Percentiles rank a stretch among this genome's conserved stretches.
Conservation (phyloP, 2,329 filamentous ascomycete genomes). For the Sarocladium oryzae region DNA sequence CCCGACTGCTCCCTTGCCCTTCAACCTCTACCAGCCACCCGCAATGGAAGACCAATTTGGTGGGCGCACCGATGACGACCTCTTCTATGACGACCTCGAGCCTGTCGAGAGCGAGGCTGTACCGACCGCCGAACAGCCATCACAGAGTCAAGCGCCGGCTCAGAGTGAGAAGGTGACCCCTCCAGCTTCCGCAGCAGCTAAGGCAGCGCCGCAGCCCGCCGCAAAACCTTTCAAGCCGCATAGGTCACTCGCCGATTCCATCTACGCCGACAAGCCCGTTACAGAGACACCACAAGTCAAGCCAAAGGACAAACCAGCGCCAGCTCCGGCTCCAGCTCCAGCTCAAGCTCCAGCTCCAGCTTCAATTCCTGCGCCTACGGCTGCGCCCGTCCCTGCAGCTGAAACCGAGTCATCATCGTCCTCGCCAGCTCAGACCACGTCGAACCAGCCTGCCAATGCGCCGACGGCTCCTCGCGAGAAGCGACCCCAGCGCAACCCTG, state of each 20-base stretch:
- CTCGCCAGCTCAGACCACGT: constrained; percentile 14
- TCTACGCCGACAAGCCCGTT: constrained; percentile 26
- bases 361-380: too few species aligned
- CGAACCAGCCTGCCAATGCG: constrained; percentile 23
- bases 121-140: constrained; percentile 13
- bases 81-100: constrained; percentile 58
- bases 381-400: background rate
- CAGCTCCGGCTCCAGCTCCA: too few species aligned
- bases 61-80: constrained; percentile 54
- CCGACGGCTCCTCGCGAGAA: constrained; percentile 21
- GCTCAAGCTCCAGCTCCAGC: too few species aligned
- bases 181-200: constrained; percentile 8
- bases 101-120: constrained; percentile 37
- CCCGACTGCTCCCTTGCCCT: background rate
- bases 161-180: constrained; percentile 12
- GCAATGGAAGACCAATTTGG: constrained; percentile 56
- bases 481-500: background rate
- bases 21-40: background rate
- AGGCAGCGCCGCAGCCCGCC: constrained; percentile 10
- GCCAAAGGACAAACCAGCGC: too few species aligned
- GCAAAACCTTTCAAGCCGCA: constrained; percentile 12
- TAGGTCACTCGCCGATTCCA: constrained; percentile 23
- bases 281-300: constrained; percentile 5
- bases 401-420: constrained; percentile 10
- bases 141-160: constrained; percentile 12